Percentiles rank a stretch among this genome's conserved stretches.
These are phyloP conservation scores for Pichia sp. DNA, from an alignment of 1,139 yeast species.

Conservation along the genomic window DNA sequence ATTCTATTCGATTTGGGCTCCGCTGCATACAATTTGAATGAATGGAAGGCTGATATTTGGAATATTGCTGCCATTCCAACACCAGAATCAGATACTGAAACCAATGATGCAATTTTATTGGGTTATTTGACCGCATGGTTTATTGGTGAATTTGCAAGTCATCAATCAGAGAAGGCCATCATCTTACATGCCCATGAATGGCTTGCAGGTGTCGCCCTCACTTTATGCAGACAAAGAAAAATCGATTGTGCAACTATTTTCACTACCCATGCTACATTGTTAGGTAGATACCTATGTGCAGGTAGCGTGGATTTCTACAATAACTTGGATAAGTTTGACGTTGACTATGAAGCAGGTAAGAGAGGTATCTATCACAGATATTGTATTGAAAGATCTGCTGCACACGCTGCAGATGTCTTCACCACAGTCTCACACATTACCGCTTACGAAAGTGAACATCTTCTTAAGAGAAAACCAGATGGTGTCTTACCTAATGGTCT, in stretches of 20 bases:
- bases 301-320: conserved; percentile 95
- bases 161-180: conserved; percentile 73
- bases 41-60: conserved; percentile 97
- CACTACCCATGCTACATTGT: conserved; percentile 94
- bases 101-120: conserved; percentile 84
- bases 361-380: conserved; percentile 96
- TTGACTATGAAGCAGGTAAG: conserved; percentile 96
- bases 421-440: conserved; percentile 97
- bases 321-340: conserved; percentile 84
- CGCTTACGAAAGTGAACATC: conserved; percentile 89
- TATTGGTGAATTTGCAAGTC: conserved; percentile 81
- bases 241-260: conserved; percentile 93
- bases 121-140: conserved; percentile 98
- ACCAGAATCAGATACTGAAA: conserved; percentile 81
- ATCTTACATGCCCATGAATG: conserved; percentile 96
- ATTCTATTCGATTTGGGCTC: conserved; percentile 79
- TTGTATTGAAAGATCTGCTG: conserved; percentile 94
- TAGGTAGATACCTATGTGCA: conserved; percentile 94
- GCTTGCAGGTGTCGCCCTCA: conserved; percentile 96
- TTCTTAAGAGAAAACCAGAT: conserved; percentile 92
- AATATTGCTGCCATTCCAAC: conserved; percentile 85
- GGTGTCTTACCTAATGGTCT: conserved; percentile 97
- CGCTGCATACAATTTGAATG: conserved; percentile 63
- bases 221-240: conserved; percentile 83
- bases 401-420: conserved; percentile 94